phyloP scores from a whole-genome alignment of 73 alveolate genomes.

The Durusdinium trenchii region DNA sequence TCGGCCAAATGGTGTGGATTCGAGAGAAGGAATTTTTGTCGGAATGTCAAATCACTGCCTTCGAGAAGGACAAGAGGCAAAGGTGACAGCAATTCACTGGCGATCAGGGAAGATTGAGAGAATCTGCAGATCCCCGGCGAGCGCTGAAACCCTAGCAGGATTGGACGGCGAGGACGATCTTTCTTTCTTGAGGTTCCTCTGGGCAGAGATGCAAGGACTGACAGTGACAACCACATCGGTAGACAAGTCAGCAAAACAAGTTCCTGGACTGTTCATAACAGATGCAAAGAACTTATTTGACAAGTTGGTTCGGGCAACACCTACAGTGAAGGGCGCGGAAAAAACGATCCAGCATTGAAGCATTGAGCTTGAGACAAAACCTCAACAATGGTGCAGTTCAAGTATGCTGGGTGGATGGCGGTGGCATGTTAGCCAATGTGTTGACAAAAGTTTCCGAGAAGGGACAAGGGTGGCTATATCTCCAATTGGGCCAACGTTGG shows the following conservation, averaged over 20 bases:
- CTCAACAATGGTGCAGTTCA: background rate
- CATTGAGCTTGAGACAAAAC: background rate
- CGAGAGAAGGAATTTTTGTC: background rate
- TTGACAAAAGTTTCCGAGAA: background rate
- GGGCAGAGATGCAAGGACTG: background rate
- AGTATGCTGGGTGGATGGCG: background rate
- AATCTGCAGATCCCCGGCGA: constrained; percentile 9
- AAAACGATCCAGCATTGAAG: background rate
- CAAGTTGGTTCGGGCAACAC: background rate
- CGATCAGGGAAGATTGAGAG: constrained; percentile 9
- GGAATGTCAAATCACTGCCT: background rate
- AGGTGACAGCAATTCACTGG: background rate
- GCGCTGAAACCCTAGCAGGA: background rate
- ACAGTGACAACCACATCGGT: background rate
- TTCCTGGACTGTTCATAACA: background rate
- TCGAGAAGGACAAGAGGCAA: background rate
- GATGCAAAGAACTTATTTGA: background rate
- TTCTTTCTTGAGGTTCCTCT: background rate
- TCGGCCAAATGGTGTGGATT: background rate
- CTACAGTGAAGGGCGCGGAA: background rate
- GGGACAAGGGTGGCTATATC: background rate
- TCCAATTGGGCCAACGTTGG: background rate
- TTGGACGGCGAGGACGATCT: constrained; percentile 3
- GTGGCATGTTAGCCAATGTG: background rate
- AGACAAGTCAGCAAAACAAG: background rate